These are phyloP conservation scores for Blepharisma stoltei DNA, from an alignment of 73 alveolate species.

Conservation along the genomic window DNA sequence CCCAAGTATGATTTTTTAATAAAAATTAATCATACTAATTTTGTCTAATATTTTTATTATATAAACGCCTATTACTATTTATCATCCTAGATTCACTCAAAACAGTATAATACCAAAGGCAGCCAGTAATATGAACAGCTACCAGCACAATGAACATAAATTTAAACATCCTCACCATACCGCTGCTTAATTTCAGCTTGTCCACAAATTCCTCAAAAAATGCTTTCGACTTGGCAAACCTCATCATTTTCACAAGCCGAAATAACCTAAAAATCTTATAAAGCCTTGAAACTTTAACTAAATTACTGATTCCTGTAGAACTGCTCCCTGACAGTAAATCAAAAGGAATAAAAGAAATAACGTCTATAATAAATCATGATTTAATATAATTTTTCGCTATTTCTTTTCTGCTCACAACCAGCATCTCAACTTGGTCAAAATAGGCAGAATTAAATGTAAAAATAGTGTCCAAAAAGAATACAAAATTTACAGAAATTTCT, in stretches of 20 bases:
- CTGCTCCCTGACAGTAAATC: not conserved
- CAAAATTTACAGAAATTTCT: not conserved
- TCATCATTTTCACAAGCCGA: not conserved
- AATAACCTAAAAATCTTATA: constrained; percentile 24
- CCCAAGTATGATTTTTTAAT: no score
- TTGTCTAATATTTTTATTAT: not conserved
- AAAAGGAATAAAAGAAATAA: constrained; percentile 29
- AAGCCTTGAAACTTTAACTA: constrained; percentile 5
- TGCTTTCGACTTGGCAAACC: not conserved
- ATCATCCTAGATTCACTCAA: not conserved
- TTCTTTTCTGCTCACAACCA: constrained; percentile 21
- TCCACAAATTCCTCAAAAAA: not conserved
- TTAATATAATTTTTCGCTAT: constrained; percentile 27
- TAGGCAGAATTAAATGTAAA: constrained; percentile 34
- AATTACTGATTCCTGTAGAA: not conserved
- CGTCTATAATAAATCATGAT: constrained; percentile 34
- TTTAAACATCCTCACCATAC: not conserved
- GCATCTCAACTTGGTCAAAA: constrained; percentile 27
- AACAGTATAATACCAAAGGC: constrained; percentile 14
- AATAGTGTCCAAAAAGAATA: constrained; percentile 23
- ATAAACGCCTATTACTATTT: not conserved
- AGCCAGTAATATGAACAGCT: not conserved
- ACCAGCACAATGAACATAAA: not conserved
- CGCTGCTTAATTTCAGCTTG: not conserved
- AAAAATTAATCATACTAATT: not conserved